A percentile compares a stretch with the other conserved stretches of the same genome.
These are phyloP conservation scores for Phialophora verrucosa DNA, from an alignment of 2,329 filamentous ascomycete species.

Conservation along the genomic window DNA sequence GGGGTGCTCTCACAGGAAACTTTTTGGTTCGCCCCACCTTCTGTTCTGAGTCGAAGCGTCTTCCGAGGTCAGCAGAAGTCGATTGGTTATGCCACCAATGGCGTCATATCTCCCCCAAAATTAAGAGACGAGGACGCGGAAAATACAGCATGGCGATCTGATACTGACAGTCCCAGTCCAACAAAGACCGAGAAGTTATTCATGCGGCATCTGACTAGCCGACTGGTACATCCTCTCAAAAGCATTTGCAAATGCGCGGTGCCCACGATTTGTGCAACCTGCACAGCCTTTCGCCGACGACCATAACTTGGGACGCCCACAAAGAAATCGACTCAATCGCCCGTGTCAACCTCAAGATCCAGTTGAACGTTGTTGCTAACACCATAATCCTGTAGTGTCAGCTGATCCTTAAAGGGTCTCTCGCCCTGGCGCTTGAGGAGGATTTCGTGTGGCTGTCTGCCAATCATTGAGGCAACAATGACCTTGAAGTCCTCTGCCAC, in stretches of 20 bases:
- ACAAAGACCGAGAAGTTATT: background rate
- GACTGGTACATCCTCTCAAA: background rate
- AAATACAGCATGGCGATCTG: background rate
- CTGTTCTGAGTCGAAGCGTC: conserved; percentile 7
- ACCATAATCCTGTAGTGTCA: conserved; percentile 90
- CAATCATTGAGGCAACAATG: conserved; percentile 87
- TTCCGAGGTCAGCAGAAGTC: conserved; percentile 21
- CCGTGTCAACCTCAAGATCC: conserved; percentile 58
- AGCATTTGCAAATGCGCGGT: background rate
- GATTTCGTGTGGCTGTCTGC: conserved; percentile 87
- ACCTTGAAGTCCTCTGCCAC: conserved; percentile 76
- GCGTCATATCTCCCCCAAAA: conserved; percentile 17
- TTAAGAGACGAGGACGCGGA: background rate
- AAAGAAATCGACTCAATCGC: conserved; percentile 45
- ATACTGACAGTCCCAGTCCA: background rate
- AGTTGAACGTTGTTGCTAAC: conserved; percentile 81
- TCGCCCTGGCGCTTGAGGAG: conserved; percentile 90
- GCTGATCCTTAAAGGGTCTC: conserved; percentile 87
- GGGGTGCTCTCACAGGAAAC: conserved; percentile 15
- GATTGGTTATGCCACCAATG: background rate
- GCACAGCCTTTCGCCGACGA: background rate
- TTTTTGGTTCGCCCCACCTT: conserved; percentile 37
- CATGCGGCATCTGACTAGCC: background rate
- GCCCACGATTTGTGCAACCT: background rate
- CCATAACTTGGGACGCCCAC: background rate